Base-by-base conservation (phyloP, 768 basidiomycete species). In the Russula griseocarnosa region DNA sequence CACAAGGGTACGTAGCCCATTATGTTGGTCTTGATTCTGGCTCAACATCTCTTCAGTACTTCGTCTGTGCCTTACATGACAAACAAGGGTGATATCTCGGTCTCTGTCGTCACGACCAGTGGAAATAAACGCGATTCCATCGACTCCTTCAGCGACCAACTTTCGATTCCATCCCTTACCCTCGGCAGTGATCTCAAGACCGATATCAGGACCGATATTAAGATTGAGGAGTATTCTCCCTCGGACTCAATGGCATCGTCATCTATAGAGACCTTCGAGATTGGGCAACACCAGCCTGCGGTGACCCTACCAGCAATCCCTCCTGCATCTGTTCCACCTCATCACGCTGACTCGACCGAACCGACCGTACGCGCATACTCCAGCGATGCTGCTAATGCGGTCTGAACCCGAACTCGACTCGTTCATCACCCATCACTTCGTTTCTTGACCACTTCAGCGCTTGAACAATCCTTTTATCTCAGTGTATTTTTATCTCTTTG, bases 151-250 rank as follows among this genome's bases (percentile, higher is more conserved):
- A 22, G 32, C 40, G 66, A 67, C 40, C 64, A 38, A 50, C 54
- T 67, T 14, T 67, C 66, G n/a, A 65, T 65, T 24, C 64, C 66
- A 2, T 67, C 66, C 7, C 60, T 67, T 36, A 56, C 66, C 32
- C 8, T 65, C 3, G 34, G 32, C 4, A 10, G 53, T 16, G 66
- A 66, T 11, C 13, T 32, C 9, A 66, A 58, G 5, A 28, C 57
- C 8, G 66, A 65, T 13, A 38, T 65, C n/a, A 66, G 54, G 5
- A 28, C 57, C 8, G 66, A 65, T 13, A 38, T 65, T n/a, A 66
- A 65, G 54, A 32, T 34, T 8, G 53, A 55, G n/a, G 30, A 38
- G 9, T 54, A 34, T 50, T 66, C 66, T 2, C 63, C 63, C 3
- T 28, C 51, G 24, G 64, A 58, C 14, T 38, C 60, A 0, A 49